phyloP scores from a whole-genome alignment of 169 alveolate genomes.

The Amoebophrya sp. region DNA sequence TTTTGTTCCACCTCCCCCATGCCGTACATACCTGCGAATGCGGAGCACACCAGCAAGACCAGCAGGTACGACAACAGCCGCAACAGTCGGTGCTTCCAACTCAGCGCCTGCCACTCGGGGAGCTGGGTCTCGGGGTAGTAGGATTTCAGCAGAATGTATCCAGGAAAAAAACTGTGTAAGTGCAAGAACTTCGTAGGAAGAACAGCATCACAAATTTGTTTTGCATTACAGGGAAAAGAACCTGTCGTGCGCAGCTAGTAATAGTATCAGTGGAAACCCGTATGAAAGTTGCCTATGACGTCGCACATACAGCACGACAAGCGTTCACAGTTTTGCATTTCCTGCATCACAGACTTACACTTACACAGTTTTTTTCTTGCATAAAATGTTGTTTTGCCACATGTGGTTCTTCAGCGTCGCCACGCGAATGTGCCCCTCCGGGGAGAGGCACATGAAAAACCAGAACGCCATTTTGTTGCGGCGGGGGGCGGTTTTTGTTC shows the following conservation, averaged over 20 bases:
- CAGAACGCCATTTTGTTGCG: background rate
- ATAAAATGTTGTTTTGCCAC: background rate
- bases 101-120: background rate
- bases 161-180: too few species aligned
- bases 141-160: background rate
- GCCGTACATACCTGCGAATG: background rate
- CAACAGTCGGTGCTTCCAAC: background rate
- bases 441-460: constrained; percentile 17
- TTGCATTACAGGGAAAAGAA: too few species aligned
- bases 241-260: too few species aligned
- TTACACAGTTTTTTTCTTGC: too few species aligned
- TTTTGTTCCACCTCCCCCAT: background rate
- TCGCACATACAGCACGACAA: too few species aligned
- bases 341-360: too few species aligned
- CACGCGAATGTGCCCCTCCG: constrained; percentile 25
- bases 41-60: background rate
- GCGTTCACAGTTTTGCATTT: too few species aligned
- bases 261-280: too few species aligned
- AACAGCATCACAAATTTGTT: too few species aligned
- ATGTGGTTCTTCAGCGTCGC: constrained; percentile 10
- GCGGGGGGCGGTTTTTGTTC: too few species aligned
- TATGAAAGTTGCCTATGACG: too few species aligned
- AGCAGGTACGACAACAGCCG: background rate
- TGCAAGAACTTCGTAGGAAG: too few species aligned
- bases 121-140: background rate